Evolutionary conservation across 306 rosid genomes (phyloP), one percentile per base, ranked within the genome.

Genomic region (Rubus parviflorus): DNA sequence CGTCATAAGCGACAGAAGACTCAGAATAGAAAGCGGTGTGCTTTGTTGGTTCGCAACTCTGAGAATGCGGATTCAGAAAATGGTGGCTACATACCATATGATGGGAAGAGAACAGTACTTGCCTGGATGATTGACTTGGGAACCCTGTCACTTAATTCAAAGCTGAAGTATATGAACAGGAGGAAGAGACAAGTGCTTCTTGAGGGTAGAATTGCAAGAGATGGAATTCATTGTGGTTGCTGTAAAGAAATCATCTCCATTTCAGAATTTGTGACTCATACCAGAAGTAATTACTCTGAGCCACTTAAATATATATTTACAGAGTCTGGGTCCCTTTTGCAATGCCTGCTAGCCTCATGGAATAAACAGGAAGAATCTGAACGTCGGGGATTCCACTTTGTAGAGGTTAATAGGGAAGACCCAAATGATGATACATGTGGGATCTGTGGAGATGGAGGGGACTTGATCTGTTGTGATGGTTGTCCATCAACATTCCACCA

Each of bases 401-500:
- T 92, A 79, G 97, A 91, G 83, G 89, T 90, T 84, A 87, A 85
- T 16, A 85, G 93, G 65, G 91, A 89, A 82, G 99, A 95, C 81
- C 97, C 99, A 56, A 95, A 92, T 77, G 97, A 95, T 81, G 99
- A 95, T 82, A 86, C 99, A 20, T 95, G 99, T 69, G 97, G 97
- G 56, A 86, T 95, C 64, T 95, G 99, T 64, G 99, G 99, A 76
- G 99, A 95, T 81, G 99, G 99, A 46, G 99, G 99, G 74, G 88
- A 92, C 81, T 85, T 95, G 87, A 88, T 90, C 79, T 95, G 99
- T 75, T 95, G 99, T 77, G 99, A 95, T 81, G 80, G 94, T 77
- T 95, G 99, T 82, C 99, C 99, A 53, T 95, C 99, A 58, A 92
- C 99, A 38, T 95, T 95, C 86, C 99, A 95, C 81, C 95, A 89